Conservation (phyloP, 1,284 basidiomycete genomes). For the Boletus mariae region DNA sequence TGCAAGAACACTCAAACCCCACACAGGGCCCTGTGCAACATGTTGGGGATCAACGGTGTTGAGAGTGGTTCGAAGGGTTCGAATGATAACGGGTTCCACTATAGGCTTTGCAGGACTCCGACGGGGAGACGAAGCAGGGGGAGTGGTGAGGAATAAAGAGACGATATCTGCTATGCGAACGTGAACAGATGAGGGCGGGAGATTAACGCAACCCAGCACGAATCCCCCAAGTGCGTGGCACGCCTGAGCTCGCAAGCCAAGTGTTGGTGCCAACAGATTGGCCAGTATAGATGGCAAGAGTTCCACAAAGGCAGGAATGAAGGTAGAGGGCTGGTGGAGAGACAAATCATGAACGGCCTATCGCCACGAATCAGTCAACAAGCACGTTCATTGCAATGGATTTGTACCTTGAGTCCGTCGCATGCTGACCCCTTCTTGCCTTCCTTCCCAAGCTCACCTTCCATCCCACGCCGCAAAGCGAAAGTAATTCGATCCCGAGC, state of each 20-base stretch:
- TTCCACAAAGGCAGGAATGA: conserved; percentile 58
- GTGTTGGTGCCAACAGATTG: conserved; percentile 60
- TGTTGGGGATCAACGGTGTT: conserved; percentile 49
- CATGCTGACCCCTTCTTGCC: conserved; percentile 76
- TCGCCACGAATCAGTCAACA: conserved; percentile 10
- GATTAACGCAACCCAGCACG: conserved; percentile 45
- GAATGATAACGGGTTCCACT: conserved; percentile 51
- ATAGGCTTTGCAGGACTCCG: conserved; percentile 30
- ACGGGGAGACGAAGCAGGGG: conserved; percentile 31
- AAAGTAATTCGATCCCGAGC: conserved; percentile 62
- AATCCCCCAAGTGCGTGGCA: conserved; percentile 71
- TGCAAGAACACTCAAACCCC: conserved; percentile 64
- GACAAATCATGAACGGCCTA: conserved; percentile 73
- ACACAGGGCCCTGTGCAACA: conserved; percentile 68
- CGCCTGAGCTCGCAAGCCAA: conserved; percentile 61
- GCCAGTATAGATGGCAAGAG: conserved; percentile 58
- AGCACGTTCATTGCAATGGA: conserved; percentile 1
- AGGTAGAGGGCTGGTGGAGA: conserved; percentile 55
- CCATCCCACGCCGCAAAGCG: conserved; percentile 69
- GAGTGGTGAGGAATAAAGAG: conserved; percentile 43
- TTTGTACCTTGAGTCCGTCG: conserved; percentile 66
- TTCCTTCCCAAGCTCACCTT: conserved; percentile 79
- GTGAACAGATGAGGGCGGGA: conserved; percentile 48
- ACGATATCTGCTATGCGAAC: conserved; percentile 48
- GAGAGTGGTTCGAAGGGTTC: conserved; percentile 62